These are phyloP conservation scores for Tolypocladium pustulatum DNA, from an alignment of 2,329 filamentous ascomycete genomes.

Conservation along the genomic window DNA sequence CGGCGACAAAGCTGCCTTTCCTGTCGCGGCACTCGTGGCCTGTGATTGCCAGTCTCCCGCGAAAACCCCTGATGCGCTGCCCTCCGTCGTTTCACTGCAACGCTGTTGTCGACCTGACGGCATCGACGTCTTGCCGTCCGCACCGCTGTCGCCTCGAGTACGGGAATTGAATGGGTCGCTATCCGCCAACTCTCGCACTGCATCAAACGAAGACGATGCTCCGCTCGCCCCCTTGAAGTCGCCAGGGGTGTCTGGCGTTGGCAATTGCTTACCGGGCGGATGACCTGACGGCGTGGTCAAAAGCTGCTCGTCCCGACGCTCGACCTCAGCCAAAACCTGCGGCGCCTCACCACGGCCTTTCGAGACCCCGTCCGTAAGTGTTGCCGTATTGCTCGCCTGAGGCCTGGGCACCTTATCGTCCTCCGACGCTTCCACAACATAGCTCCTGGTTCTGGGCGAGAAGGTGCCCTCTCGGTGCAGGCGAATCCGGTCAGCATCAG, in stretches of 20 bases:
- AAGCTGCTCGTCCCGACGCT: slow-evolving; percentile 13
- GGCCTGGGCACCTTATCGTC: slow-evolving; percentile 11
- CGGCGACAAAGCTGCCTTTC: slow-evolving; percentile 53
- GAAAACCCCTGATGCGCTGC: slow-evolving; percentile 41
- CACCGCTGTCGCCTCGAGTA: slow-evolving; percentile 17
- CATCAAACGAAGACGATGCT: slow-evolving; percentile 33
- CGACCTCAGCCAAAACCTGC: slow-evolving; percentile 12
- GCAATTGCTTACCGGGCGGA: background rate
- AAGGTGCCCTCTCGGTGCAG: slow-evolving; percentile 29
- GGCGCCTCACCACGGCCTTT: slow-evolving; percentile 11
- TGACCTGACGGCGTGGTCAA: slow-evolving; percentile 8
- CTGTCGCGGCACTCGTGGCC: slow-evolving; percentile 51
- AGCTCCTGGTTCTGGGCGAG: slow-evolving; percentile 34
- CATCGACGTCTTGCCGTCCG: slow-evolving; percentile 24
- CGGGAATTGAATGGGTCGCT: slow-evolving; percentile 37
- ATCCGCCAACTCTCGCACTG: slow-evolving; percentile 34
- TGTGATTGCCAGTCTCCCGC: slow-evolving; percentile 53
- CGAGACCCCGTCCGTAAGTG: slow-evolving; percentile 9
- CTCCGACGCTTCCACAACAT: slow-evolving; percentile 19
- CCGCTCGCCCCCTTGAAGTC: slow-evolving; percentile 32
- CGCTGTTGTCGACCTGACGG: slow-evolving; percentile 41
- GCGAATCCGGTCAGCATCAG: slow-evolving; percentile 26
- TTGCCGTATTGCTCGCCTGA: slow-evolving; percentile 8
- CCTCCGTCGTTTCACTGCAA: slow-evolving; percentile 52
- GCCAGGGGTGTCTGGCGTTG: background rate